Base-by-base conservation (phyloP, 2,329 filamentous ascomycete species). In the Cryphonectria nitschkei region DNA sequence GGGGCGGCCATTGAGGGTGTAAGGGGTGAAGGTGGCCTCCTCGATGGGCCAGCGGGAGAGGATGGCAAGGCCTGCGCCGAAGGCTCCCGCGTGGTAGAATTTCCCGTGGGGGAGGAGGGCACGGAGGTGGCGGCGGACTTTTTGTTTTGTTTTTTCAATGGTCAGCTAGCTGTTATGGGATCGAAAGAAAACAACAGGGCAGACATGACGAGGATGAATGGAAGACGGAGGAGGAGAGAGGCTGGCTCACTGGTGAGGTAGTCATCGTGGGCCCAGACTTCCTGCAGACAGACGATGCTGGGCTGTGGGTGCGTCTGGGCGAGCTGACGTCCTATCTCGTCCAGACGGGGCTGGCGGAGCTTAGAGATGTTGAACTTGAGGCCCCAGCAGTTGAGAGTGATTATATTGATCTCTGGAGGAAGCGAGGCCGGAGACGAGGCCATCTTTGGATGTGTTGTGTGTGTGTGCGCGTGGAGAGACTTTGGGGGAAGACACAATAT, bases 331-430 rank as follows among this genome's bases (percentile, higher is more conserved):
- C 94, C 95, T 77, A 98, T 98, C 80, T 97, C 93, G 41, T 86
- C 82, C 66, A 98, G 87, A 60, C 96, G 93, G 76, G 92, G 91
- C 74, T 87, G 84, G 75, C 95, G 93, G 75, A 93, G 88, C 75
- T 91, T 90, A 67, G 95, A 91, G 77, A 98, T 86, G 66, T 73
- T 71, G 83, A 90, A 94, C 78, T 97, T 95, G 73, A 98, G 89
- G 67, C 96, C 96, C 95, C 96, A 98, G 88, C 94, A 98, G 82
- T 99, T 99, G 80, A 97, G 89, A 5, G 93, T 96, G 74, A 98
- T 84, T 75, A 98, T 86, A 77, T 92, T 91, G 78, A 98, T 88
- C 70, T 90, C 86, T 43, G 82, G 83, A 26, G 87, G 88, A 75
- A 77, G 79, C 26, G 66, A 65, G 13, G 76, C 74, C n/a, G 67